Base-by-base conservation (phyloP, 1,139 yeast genomes). In the Blastobotrys indianensis region DNA sequence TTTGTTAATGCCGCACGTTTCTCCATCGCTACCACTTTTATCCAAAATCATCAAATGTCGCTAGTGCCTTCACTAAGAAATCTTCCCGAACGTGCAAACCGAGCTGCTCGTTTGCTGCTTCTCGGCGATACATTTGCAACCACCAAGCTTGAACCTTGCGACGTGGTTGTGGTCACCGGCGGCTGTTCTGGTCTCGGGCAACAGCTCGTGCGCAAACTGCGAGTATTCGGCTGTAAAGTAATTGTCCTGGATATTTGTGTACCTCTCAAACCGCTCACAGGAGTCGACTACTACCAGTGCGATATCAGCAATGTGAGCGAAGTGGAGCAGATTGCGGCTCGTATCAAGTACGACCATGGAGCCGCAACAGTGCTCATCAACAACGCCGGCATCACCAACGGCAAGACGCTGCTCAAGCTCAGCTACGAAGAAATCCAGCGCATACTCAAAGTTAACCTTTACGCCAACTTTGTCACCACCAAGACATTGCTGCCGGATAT, bases 141-240 rank as follows among this genome's bases (percentile, higher is more conserved):
- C 2, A 38, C 42, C 15, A 16, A 23, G 25, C 36, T 44, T n/a
- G 32, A 39, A 6, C 30, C 16, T 20, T 8, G 17, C 3, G 51
- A 48, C 30, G 31, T 83, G 10, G 82, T 81, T 0, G 63, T 87
- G n/a, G 69, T 90, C 23, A 88, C 97, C 0, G 97, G 97, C 1
- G 97, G 96, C 0, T 61, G 76, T 2, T 67, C 77, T 0, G 97
- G 97, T 0, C 68, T 90, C 20, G 97, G 97, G 0, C 66, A 65
- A 39, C 84, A 79, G 48, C 54, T 88, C n/a, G 85, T 75, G 0
- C 51, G 54, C 13, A 59, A 61, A 34, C 73, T 86, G 46, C 63
- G 65, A 3, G 52, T 53, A n/a, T 59, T 57, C 9, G 68, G 71
- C 7, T 64, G 65, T 6, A 71, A 61, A 28, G 82, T 85, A 0